Conservation (phyloP, 2,329 filamentous ascomycete species). For the Phoma sp. region DNA sequence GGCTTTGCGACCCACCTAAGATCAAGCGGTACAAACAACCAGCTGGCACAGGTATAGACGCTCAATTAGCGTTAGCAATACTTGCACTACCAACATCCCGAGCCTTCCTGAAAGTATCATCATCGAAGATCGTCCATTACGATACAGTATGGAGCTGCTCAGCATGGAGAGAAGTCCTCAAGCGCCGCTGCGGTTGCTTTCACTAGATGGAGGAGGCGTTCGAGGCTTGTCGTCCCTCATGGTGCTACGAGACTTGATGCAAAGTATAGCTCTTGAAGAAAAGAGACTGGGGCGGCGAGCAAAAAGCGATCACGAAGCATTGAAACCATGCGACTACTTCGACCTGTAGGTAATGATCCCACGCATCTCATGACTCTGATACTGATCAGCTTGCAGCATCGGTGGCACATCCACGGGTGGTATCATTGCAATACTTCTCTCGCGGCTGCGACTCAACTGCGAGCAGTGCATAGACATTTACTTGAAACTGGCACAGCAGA, state of each 20-base stretch:
- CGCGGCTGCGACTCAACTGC: conserved; percentile 46
- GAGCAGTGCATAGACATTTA: conserved; percentile 49
- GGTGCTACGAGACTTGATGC: conserved; percentile 50
- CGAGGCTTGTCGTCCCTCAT: conserved; percentile 48
- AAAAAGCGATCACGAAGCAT: conserved; percentile 32
- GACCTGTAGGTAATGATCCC: conserved; percentile 35
- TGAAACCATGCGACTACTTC: conserved; percentile 51
- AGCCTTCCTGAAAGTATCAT: too few species aligned
- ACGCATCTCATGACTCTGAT: too few species aligned
- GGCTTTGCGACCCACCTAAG: too few species aligned
- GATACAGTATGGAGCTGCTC: neutral
- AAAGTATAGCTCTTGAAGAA: conserved; percentile 47
- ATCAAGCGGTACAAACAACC: too few species aligned
- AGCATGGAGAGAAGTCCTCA: conserved; percentile 36
- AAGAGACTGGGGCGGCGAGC: conserved; percentile 42
- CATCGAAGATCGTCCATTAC: neutral
- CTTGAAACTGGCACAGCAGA: conserved; percentile 43
- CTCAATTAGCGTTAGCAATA: too few species aligned
- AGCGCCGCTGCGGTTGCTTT: conserved; percentile 44
- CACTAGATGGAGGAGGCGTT: conserved; percentile 50
- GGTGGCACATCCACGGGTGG: conserved; percentile 51
- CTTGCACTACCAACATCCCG: too few species aligned
- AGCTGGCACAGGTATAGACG: too few species aligned
- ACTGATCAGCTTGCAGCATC: conserved; percentile 24
- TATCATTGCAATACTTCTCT: conserved; percentile 50